Conservation (phyloP, 768 basidiomycete species). For the Mycena amicta region DNA sequence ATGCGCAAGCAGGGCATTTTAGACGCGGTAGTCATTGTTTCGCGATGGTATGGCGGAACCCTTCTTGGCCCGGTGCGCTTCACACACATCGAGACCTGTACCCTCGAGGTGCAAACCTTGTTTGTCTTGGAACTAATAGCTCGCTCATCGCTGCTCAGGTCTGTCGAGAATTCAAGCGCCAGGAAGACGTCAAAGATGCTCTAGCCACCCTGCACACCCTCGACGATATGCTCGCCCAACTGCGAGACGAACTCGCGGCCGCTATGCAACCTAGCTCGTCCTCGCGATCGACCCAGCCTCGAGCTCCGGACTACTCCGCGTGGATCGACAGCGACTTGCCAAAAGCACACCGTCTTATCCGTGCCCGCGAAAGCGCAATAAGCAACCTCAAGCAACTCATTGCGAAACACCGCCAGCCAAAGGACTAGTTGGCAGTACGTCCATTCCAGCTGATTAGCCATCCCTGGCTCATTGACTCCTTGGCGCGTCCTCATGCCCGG, state of each 20-base stretch:
- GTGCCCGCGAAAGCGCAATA: constrained; percentile 70
- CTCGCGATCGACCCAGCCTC: constrained; percentile 13
- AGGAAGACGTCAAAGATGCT: constrained; percentile 69
- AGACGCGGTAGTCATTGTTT: constrained; percentile 80
- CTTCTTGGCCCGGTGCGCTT: constrained; percentile 78
- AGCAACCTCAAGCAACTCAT: constrained; percentile 60
- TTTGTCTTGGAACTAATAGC: background rate
- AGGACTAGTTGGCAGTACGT: background rate
- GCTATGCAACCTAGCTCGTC: constrained; percentile 5
- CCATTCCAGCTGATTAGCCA: background rate
- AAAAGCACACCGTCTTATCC: constrained; percentile 68
- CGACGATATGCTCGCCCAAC: constrained; percentile 60
- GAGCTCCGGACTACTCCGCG: constrained; percentile 51
- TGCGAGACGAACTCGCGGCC: constrained; percentile 51
- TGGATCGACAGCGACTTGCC: constrained; percentile 48
- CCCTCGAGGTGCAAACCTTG: constrained; percentile 44
- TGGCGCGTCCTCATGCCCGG: too few species aligned
- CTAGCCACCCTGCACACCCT: constrained; percentile 58
- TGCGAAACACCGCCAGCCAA: constrained; percentile 36
- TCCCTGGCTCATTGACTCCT: too few species aligned
- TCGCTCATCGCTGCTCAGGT: constrained; percentile 33
- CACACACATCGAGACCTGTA: constrained; percentile 75
- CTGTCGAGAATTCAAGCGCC: constrained; percentile 64
- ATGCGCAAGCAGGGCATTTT: constrained; percentile 73
- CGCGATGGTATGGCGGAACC: constrained; percentile 81